These are phyloP conservation scores for Pythium aristosporum DNA, from an alignment of 352 stramenopile genomes.

Conservation along the genomic window DNA sequence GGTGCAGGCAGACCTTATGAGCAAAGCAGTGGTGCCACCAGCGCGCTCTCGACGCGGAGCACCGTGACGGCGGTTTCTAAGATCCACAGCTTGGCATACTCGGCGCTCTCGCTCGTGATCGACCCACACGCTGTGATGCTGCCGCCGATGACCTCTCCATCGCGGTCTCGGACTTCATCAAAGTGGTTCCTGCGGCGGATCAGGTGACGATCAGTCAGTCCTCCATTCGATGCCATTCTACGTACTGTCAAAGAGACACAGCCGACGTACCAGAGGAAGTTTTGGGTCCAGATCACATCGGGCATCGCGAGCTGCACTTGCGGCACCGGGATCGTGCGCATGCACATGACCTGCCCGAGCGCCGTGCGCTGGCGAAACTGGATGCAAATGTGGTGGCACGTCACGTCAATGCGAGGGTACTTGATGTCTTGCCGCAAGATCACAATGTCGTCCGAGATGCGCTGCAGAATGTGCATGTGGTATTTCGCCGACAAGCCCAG, in stretches of 20 bases:
- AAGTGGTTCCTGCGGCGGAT: conserved; percentile 13
- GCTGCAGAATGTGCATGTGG: conserved; percentile 26
- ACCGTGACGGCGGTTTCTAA: conserved; percentile 25
- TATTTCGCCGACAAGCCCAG: conserved; percentile 19
- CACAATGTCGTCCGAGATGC: conserved; percentile 28
- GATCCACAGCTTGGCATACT: conserved; percentile 23
- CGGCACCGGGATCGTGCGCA: conserved; percentile 24
- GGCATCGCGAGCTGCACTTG: conserved; percentile 21
- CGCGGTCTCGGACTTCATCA: conserved; percentile 16
- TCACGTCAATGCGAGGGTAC: conserved; percentile 20
- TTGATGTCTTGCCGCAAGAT: conserved; percentile 29
- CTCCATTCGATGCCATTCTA: neutral
- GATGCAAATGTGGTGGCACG: conserved; percentile 25
- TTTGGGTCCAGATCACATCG: conserved; percentile 26
- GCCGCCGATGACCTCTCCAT: conserved; percentile 11
- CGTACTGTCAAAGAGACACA: too few species aligned
- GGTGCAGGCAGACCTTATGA: neutral
- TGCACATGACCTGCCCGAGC: conserved; percentile 13
- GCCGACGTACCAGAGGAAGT: conserved; percentile 22
- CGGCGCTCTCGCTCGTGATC: conserved; percentile 24
- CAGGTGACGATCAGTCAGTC: neutral
- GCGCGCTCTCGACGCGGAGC: conserved; percentile 21
- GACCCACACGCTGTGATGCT: conserved; percentile 10
- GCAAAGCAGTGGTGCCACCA: conserved; percentile 15
- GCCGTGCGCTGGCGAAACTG: conserved; percentile 18